Conservation (phyloP, 2,329 filamentous ascomycete genomes). For the Periconia sp. region DNA sequence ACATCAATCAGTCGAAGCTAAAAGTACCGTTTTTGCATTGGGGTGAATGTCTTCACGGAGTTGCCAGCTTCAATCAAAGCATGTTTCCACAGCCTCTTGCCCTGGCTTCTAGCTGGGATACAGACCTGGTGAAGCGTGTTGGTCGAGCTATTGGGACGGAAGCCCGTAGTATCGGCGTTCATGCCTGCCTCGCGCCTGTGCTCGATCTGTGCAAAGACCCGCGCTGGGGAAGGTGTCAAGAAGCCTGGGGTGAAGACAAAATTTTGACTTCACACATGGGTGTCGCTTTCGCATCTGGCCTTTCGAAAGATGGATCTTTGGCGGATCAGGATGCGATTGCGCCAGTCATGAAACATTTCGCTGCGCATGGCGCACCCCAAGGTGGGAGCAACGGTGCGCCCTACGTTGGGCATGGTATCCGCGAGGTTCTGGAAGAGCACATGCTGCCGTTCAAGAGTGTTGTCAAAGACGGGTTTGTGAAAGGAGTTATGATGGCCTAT, state of each 20-base stretch:
- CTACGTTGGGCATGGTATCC: conserved; percentile 48
- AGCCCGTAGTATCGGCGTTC: conserved; percentile 49
- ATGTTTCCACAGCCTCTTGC: conserved; percentile 50
- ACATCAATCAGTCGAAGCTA: conserved; percentile 40
- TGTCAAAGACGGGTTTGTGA: conserved; percentile 46
- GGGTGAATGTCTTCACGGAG: conserved; percentile 50
- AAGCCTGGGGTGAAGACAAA: conserved; percentile 53
- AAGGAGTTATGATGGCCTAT: conserved; percentile 51
- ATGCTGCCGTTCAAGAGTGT: conserved; percentile 49
- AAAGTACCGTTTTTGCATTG: conserved; percentile 48
- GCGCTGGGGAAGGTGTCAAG: conserved; percentile 49
- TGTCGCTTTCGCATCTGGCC: conserved; percentile 46
- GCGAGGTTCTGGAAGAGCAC: conserved; percentile 48
- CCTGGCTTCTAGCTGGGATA: conserved; percentile 48
- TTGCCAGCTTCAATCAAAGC: conserved; percentile 50
- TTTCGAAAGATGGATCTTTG: conserved; percentile 51
- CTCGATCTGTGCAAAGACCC: conserved; percentile 50
- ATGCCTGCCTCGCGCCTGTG: conserved; percentile 49
- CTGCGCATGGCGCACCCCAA: conserved; percentile 48
- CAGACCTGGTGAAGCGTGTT: conserved; percentile 45
- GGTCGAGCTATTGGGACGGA: conserved; percentile 48
- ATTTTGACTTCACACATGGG: conserved; percentile 50
- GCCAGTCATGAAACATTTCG: conserved; percentile 52
- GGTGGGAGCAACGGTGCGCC: conserved; percentile 48
- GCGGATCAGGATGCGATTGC: conserved; percentile 46